These are phyloP conservation scores for Epichloe brachyelytri DNA, from an alignment of 2,329 filamentous ascomycete species.

Conservation along the genomic window DNA sequence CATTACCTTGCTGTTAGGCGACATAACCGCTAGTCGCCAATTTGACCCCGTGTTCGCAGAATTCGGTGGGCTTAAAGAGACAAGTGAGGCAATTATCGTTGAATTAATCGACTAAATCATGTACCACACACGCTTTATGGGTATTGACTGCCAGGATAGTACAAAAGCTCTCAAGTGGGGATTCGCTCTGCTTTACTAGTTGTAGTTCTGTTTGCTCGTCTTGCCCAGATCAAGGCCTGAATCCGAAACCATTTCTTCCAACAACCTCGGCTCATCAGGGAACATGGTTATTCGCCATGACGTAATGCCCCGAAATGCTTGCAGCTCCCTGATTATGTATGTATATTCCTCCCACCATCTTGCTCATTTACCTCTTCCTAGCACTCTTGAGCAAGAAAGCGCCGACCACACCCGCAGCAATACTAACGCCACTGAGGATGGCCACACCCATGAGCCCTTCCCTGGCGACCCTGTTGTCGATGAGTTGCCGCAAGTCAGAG, in stretches of 20 bases:
- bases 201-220: background rate
- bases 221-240: background rate
- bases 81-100: too few species aligned
- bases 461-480: conserved; percentile 92
- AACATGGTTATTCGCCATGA: too few species aligned
- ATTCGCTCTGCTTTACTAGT: background rate
- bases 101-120: background rate
- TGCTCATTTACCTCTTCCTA: conserved; percentile 36
- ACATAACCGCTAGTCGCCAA: too few species aligned
- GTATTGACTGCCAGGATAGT: background rate
- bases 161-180: background rate
- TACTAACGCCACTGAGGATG: conserved; percentile 83
- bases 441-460: conserved; percentile 91
- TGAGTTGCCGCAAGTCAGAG: conserved; percentile 69
- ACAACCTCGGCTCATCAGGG: too few species aligned
- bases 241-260: background rate
- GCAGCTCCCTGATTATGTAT: background rate
- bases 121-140: background rate
- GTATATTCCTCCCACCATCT: too few species aligned
- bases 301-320: background rate
- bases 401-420: conserved; percentile 86
- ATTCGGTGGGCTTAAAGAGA: too few species aligned
- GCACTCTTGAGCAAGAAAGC: conserved; percentile 72
- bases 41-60: too few species aligned
- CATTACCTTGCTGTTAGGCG: too few species aligned